These are phyloP conservation scores for Phaeomoniella chlamydospora DNA, from an alignment of 2,329 filamentous ascomycete species.

Conservation along the genomic window DNA sequence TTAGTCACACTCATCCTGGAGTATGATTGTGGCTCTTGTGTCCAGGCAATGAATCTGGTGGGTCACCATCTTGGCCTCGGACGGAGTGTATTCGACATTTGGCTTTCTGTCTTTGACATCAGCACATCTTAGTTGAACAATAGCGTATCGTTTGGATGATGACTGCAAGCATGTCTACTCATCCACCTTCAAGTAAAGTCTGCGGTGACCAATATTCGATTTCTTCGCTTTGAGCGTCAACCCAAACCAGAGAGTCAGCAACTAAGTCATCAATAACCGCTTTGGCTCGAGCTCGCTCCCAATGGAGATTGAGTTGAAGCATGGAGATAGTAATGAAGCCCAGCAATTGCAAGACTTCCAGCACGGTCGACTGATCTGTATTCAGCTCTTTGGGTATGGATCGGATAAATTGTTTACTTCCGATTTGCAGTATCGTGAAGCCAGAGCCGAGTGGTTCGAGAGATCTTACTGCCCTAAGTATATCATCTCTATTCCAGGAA, in stretches of 20 bases:
- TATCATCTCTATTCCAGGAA: slow-evolving; percentile 53
- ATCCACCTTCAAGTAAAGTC: slow-evolving; percentile 22
- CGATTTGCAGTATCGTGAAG: slow-evolving; percentile 73
- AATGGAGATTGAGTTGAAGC: slow-evolving; percentile 71
- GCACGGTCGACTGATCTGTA: slow-evolving; percentile 78
- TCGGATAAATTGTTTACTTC: slow-evolving; percentile 72
- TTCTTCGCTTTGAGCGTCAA: slow-evolving; percentile 73
- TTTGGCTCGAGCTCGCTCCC: slow-evolving; percentile 71
- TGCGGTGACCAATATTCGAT: slow-evolving; percentile 74
- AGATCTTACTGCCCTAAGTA: slow-evolving; percentile 75
- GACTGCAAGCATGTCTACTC: too few species aligned
- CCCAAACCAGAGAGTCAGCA: slow-evolving; percentile 81
- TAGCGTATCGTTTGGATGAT: too few species aligned
- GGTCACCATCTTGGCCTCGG: too few species aligned
- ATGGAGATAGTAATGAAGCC: slow-evolving; percentile 85
- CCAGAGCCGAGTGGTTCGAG: slow-evolving; percentile 77
- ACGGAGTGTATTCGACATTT: too few species aligned
- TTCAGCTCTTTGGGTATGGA: slow-evolving; percentile 92
- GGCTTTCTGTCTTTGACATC: too few species aligned
- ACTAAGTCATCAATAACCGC: slow-evolving; percentile 86
- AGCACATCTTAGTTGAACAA: too few species aligned
- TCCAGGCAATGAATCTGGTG: too few species aligned
- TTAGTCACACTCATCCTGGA: too few species aligned
- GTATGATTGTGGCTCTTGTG: too few species aligned
- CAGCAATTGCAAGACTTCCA: slow-evolving; percentile 80